Base-by-base conservation (phyloP, 2,329 filamentous ascomycete species). In the Cytospora chrysosperma region DNA sequence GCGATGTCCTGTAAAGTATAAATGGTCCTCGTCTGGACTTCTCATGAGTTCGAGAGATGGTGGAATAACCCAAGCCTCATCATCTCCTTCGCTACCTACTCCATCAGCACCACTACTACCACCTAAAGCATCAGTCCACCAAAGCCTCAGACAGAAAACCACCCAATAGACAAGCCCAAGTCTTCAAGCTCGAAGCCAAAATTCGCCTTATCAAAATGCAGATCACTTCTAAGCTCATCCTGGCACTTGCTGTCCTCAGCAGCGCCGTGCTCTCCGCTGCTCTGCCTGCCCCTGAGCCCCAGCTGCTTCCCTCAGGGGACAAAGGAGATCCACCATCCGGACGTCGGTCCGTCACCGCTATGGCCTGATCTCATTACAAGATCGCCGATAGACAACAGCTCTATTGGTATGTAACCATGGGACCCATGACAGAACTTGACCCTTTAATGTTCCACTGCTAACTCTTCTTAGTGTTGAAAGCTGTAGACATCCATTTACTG, bases 211-310 rank as follows among this genome's bases (percentile, higher is more conserved):
- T 21, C 43, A 17, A 49, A 24, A 58, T 58, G 56, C 56, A 50
- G 28, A 17, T 24, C 40, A 2, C 49, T n/a, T 50, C 56, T 6
- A 58, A 30, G 21, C 43, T 50, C 56, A 28, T 24, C 43, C 28
- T 58, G 56, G 56, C 40, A 21, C 28, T 58, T 10, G 56, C 43
- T 19, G 56, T 50, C n/a, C 27, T 26, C 40, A 34, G 56, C 56
- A 34, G 27, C 43, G 19, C 43, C 3, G 9, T 49, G 19, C 37
- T 34, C 27, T 21, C 56, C 21, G 30, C 56, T 15, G n/a, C 27
- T 19, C n/a, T 50, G 40, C 27, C 56, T 10, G 40, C 56, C 43
- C 40, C 56, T 21, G 30, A 43, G 3, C 40, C 43, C 17, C 28
- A 34, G 40, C n/a, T 21, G 10, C 56, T 58, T 24, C 43, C 43